phyloP scores from a whole-genome alignment of 2,329 filamentous ascomycete genomes.

The Rutstroemia sp. region DNA sequence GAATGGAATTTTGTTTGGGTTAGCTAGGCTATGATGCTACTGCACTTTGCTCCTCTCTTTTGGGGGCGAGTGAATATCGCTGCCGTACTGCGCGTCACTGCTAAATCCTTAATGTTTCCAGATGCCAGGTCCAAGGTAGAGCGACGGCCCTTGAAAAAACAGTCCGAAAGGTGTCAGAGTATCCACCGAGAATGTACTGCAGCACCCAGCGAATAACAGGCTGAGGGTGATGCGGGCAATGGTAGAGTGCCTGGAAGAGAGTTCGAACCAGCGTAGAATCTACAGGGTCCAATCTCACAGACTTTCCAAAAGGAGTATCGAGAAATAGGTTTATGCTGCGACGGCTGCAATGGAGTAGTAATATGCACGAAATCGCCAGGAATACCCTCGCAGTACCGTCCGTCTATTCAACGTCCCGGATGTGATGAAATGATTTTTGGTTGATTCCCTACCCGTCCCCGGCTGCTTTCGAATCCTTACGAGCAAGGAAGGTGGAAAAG shows the following conservation, averaged over 20 bases:
- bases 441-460: conserved; percentile 4
- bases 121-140: too few species aligned
- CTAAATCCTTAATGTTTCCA: too few species aligned
- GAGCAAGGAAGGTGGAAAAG: neutral
- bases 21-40: too few species aligned
- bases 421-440: neutral
- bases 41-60: too few species aligned
- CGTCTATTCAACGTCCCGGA: conserved; percentile 9
- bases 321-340: neutral
- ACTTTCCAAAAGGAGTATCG: conserved; percentile 1
- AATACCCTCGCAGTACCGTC: conserved; percentile 8
- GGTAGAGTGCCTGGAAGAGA: neutral
- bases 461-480: conserved; percentile 8
- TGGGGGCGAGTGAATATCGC: too few species aligned
- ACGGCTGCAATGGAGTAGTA: conserved; percentile 7
- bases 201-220: neutral
- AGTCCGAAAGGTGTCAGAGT: neutral
- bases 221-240: neutral
- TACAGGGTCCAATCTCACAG: conserved; percentile 1
- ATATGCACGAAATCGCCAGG: conserved; percentile 11
- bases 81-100: too few species aligned
- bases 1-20: neutral
- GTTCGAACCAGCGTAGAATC: neutral
- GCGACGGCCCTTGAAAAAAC: too few species aligned
- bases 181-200: neutral